Evolutionary conservation across 106 monocot species (phyloP), one percentile per base, ranked within the genome.

Genomic region (Xerophyta viscosa): DNA sequence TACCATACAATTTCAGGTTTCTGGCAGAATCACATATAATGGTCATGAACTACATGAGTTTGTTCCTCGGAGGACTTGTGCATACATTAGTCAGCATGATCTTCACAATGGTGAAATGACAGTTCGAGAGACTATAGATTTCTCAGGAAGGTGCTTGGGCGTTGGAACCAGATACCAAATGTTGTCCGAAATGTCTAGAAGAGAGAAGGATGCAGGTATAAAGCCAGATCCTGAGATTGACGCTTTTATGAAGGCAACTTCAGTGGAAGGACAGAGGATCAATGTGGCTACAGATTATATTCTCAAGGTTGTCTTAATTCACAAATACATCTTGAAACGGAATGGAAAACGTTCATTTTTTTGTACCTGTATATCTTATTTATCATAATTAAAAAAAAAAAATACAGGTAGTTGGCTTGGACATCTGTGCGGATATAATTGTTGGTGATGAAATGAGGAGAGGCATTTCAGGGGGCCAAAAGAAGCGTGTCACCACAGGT

Each of bases 11-110:
- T n/a, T n/a, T 33, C 74, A 90, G 98, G 73, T 70, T 46, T 61
- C 84, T 31, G 88, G 96, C 10, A 71, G 57, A 27, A 72, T 90
- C 66, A 79, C 86, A n/a, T 98, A 98, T 56, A 82, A 82, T 52
- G 98, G 98, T 4, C 90, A 85, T 55, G 71, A 82, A 50, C 41
- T 86, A 15, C 63, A 65, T 0, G 86, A 98, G 44, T 98, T 98
- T 52, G 58, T 74, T 18, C 86, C 98, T 2, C 71, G 83, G 65
- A 76, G 79, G 54, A 90, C 98, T 17, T 71, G 74, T 44, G 90
- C 90, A n/a, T 98, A 98, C 66, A 82, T 98, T 15, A 74, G 90
- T 49, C 98, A 98, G 52, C 58, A 86, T 14, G 86, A 98, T 54
- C 77, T 86, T 42, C 98, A 90, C 63, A 74, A 59, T 54, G 70